Conservation (phyloP, 202 grass and related monocot genomes). For the Dendrocalamus latiflorus region DNA sequence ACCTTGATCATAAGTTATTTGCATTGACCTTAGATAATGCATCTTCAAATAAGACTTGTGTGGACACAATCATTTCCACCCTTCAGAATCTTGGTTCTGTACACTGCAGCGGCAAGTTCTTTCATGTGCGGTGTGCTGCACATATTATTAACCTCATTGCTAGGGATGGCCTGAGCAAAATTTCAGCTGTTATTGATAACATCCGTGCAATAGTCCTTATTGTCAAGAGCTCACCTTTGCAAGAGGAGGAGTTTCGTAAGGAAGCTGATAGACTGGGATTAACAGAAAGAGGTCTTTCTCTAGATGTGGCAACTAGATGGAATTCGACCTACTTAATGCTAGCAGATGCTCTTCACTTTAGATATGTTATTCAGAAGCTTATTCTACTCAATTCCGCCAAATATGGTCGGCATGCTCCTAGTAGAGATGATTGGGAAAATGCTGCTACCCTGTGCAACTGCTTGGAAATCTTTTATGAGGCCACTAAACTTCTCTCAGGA, state of each 20-base stretch:
- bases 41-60: neutral
- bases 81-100: neutral
- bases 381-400: neutral
- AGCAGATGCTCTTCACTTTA: neutral
- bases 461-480: neutral
- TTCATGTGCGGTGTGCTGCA: neutral
- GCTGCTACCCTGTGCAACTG: neutral
- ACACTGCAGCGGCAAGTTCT: neutral
- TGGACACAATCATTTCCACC: neutral
- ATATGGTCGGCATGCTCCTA: neutral
- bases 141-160: too few species aligned
- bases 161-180: too few species aligned
- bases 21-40: neutral
- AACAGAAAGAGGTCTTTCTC: neutral
- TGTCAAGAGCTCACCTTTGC: neutral
- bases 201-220: neutral
- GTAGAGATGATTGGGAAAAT: neutral
- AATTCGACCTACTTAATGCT: neutral
- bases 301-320: neutral
- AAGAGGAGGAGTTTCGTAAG: neutral
- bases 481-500: neutral
- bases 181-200: neutral
- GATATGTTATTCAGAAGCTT: neutral
- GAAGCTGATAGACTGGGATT: neutral
- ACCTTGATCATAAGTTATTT: neutral